Base-by-base conservation (phyloP, 2,329 filamentous ascomycete genomes). In the Colletotrichum truncatum region DNA sequence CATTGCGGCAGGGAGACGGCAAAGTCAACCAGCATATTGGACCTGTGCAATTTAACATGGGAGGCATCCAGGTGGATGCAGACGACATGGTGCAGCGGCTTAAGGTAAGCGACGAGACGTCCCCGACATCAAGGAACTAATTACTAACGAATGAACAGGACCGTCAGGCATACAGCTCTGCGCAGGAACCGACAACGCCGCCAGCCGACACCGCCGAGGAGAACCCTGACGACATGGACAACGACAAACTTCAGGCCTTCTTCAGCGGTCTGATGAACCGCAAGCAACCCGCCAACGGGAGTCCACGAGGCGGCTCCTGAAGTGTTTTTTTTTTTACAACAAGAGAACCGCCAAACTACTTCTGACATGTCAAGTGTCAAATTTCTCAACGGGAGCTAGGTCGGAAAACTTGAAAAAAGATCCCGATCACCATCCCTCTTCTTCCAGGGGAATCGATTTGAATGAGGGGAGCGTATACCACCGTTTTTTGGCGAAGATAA, bases 11-110 rank as follows among this genome's bases (percentile, higher is more conserved):
- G 6, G 77, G 78, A 43, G 70, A 75, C n/a, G 77, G 78, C 67
- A 82, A 79, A 68, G 82, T 87, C 58, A 90, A 89, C 71, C 92
- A 95, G 73, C 94, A 97, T 72, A 97, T 97, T 73, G 94, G 94
- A 0, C 94, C 94, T 1, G 94, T 98, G 69, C 94, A 97, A 74
- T 98, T 98, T 81, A 99, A 99, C 76, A 96, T 99, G 86, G 96
- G 96, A 41, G 96, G 96, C 56, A 98, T 99, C 68, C 94, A 97
- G 75, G 93, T 97, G 28, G 94, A 98, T 78, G 94, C 94, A 8
- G 94, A 97, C 74, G 94, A 97, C 73, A 96, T 97, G 91, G 81
- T 97, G 63, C 91, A 94, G 77, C 88, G 92, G 71, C 83, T 97
- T 66, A 94, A 94, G 87, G 93, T 95, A 4, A 56, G 34, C 28